These are phyloP conservation scores for Rubus parviflorus DNA, from an alignment of 306 rosid species.

Conservation along the genomic window DNA sequence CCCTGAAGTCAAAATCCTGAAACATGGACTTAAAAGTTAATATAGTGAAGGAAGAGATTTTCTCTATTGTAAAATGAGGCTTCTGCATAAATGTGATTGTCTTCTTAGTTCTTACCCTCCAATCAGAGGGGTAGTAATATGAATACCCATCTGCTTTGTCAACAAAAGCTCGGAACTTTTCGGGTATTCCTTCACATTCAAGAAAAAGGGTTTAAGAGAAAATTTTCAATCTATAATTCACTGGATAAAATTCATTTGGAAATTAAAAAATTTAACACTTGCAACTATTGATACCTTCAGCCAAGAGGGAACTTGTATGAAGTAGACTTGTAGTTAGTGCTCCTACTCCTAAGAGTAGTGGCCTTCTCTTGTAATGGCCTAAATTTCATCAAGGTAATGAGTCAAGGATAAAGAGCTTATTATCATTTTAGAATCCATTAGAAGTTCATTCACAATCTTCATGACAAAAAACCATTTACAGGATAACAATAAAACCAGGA, in stretches of 20 bases:
- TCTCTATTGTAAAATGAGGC: not conserved
- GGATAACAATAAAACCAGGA: not conserved
- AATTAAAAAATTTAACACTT: not conserved
- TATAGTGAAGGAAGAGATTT: not conserved
- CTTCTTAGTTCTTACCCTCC: slow-evolving; percentile 65
- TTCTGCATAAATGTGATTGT: slow-evolving; percentile 8
- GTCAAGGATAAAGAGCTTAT: not conserved
- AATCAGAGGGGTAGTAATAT: slow-evolving; percentile 79
- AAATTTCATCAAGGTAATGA: slow-evolving; percentile 7
- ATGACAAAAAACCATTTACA: not conserved
- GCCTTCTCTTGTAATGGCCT: slow-evolving; percentile 76
- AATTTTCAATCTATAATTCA: slow-evolving; percentile 8
- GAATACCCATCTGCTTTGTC: slow-evolving; percentile 85
- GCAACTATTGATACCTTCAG: slow-evolving; percentile 59
- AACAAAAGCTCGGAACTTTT: slow-evolving; percentile 68
- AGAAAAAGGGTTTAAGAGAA: not conserved
- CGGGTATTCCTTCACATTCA: slow-evolving; percentile 54
- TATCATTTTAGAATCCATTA: not conserved
- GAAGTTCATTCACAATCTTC: not conserved
- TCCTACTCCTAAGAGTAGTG: slow-evolving; percentile 71
- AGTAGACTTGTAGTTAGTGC: slow-evolving; percentile 59
- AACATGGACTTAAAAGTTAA: slow-evolving; percentile 12
- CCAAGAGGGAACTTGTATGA: slow-evolving; percentile 52
- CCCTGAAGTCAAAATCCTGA: slow-evolving; percentile 92
- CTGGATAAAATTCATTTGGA: not conserved